Base-by-base conservation (phyloP, 2,329 filamentous ascomycete genomes). In the Microdochium trichocladiopsis region DNA sequence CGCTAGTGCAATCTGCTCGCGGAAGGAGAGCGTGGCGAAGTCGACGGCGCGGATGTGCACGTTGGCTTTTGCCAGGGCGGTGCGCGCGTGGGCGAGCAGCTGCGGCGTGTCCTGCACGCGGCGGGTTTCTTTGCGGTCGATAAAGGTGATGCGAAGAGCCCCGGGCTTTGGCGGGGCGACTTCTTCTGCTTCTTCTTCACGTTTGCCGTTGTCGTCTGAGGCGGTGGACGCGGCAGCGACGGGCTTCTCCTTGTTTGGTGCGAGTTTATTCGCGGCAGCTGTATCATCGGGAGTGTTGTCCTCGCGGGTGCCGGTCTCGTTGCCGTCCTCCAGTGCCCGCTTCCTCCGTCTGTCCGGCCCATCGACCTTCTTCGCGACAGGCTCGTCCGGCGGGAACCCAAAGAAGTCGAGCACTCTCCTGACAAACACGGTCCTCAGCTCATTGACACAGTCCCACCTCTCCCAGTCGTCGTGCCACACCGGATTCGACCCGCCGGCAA, bases 11-110 rank as follows among this genome's bases (percentile, higher is more conserved):
- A 74, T 45, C 57, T 75, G 72, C 31, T 70, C 61, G 0, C 50
- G 33, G 43, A 75, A 66, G 6, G 69, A 50, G n/a, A 72, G 52
- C n/a, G 58, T 52, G 0, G 66, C 66, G 53, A 75, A 71, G 56
- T 74, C 69, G 21, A 74, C 56, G 41, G 41, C 41, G 14, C 18
- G 41, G 9, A 64, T 57, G 14, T 61, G 57, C 4, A 73, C 54
- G 2, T 55, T 3, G 64, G 61, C 28, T 61, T 61, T 2, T 48
- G 50, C 3, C 48, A 47, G 2, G 52, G 52, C 21, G 72, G 52
- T 3, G 10, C 41, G 41, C 41, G 41, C 41, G 41, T 57, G 56
- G 3, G 60, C 58, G 4, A 71, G 52, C 23, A 68, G 58, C 16
- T 41, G 51, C 10, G 63, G 56, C 18, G 65, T 57, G 51, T 68